phyloP scores from a whole-genome alignment of 345 rosid genomes.

The Eucalyptus marginata region DNA sequence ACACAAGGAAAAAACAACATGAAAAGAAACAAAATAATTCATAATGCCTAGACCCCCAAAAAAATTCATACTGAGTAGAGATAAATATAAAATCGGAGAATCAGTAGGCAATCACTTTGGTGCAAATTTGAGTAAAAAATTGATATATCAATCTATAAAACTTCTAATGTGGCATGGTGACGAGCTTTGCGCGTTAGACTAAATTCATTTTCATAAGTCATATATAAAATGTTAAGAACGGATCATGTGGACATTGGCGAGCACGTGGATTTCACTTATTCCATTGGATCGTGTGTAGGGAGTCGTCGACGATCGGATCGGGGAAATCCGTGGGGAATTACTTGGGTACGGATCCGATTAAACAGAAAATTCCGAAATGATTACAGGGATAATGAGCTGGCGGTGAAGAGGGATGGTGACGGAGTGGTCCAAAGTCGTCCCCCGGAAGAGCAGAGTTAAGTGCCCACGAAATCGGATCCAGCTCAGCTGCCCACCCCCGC shows the following conservation, averaged over 20 bases:
- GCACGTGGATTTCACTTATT: neutral
- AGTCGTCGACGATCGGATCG: neutral
- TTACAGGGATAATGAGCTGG: neutral
- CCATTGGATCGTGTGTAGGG: neutral
- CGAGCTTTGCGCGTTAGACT: accelerated
- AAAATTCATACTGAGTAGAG: accelerated
- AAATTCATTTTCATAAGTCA: accelerated
- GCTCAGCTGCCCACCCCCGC: neutral
- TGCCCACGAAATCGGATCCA: neutral
- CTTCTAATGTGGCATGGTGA: accelerated
- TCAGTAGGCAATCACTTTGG: accelerated
- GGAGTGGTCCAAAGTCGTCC: neutral
- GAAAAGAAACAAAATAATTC: neutral
- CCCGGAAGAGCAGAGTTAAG: neutral
- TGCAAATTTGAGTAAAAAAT: neutral
- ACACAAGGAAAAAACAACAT: neutral
- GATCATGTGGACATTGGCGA: neutral
- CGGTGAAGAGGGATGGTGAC: neutral
- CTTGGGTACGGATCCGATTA: neutral
- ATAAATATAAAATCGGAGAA: neutral
- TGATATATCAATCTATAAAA: neutral
- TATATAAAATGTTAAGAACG: too few relatives aligned
- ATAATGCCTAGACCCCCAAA: neutral
- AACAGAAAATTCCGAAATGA: neutral
- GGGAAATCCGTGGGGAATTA: neutral